Percentiles rank a stretch among this genome's conserved stretches.
Evolutionary conservation across 208 protist genomes (phyloP).

Genomic region (Crithidia mellificae): DNA sequence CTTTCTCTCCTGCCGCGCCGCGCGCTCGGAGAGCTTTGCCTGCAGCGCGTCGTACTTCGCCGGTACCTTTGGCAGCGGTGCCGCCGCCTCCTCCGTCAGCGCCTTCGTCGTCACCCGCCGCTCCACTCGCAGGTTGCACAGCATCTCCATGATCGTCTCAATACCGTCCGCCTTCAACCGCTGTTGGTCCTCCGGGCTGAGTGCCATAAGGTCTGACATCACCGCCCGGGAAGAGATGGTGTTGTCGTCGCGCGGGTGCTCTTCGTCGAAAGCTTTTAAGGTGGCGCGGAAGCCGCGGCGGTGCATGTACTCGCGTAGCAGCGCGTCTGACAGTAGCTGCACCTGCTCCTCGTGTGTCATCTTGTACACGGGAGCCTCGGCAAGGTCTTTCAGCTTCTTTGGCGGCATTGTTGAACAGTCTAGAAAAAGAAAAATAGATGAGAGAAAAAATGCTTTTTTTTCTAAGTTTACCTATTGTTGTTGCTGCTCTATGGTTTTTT

Average conservation of each 20-base stretch:
- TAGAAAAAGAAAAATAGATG: too few relatives aligned
- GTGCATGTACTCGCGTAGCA: conserved; percentile 93
- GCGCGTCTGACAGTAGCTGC: conserved; percentile 77
- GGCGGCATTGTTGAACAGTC: conserved; percentile 73
- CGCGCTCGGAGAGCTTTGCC: conserved; percentile 12
- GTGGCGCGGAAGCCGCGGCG: conserved; percentile 79
- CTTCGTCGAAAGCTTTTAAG: conserved; percentile 81
- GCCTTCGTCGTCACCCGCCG: conserved; percentile 52
- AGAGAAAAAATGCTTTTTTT: too few relatives aligned
- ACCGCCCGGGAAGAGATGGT: conserved; percentile 86
- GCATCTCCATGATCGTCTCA: conserved; percentile 93
- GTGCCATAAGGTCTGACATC: conserved; percentile 88
- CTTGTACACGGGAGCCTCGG: conserved; percentile 56
- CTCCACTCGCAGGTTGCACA: conserved; percentile 81
- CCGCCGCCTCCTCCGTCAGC: conserved; percentile 40
- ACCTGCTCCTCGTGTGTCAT: conserved; percentile 85
- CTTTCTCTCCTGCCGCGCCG: conserved; percentile 35
- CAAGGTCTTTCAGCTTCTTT: conserved; percentile 60
- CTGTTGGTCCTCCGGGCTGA: conserved; percentile 45
- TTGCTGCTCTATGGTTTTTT: too few relatives aligned
- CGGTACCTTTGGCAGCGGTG: conserved; percentile 53
- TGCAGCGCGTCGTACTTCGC: conserved; percentile 39
- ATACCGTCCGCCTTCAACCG: conserved; percentile 71
- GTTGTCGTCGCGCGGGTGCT: conserved; percentile 73
- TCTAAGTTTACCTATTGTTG: too few relatives aligned